Conservation (phyloP, 1,139 yeast genomes). For the Yamadazyma triangularis region DNA sequence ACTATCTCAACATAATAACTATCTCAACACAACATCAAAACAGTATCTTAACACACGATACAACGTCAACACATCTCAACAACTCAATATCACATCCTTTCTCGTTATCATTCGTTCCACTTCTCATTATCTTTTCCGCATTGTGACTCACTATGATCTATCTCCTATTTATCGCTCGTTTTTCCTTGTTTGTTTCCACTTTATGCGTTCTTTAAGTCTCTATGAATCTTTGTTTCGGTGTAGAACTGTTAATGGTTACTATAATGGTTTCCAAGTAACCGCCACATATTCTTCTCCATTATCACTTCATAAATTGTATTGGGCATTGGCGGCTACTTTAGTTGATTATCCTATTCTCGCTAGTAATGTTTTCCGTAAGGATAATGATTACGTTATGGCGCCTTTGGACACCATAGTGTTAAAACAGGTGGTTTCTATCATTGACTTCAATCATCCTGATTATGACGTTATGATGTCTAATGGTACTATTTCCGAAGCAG, state of each 20-base stretch:
- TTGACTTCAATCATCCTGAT: constrained; percentile 6
- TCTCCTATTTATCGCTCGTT: too few species aligned
- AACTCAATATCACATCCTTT: too few species aligned
- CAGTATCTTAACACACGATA: too few species aligned
- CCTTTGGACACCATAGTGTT: constrained; percentile 21
- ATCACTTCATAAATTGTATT: constrained; percentile 14
- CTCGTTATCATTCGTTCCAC: too few species aligned
- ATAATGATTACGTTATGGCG: constrained; percentile 13
- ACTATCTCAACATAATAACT: too few species aligned
- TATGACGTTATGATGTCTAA: constrained; percentile 11
- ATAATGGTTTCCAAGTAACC: constrained; percentile 31
- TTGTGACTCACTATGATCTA: too few species aligned
- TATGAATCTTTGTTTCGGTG: constrained; percentile 36
- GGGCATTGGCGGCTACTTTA: constrained; percentile 29
- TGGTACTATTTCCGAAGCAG: constrained; percentile 22
- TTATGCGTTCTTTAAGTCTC: constrained; percentile 22
- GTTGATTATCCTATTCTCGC: constrained; percentile 32
- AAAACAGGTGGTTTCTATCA: constrained; percentile 21
- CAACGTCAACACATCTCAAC: too few species aligned
- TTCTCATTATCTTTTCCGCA: too few species aligned
- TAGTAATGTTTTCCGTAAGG: constrained; percentile 23
- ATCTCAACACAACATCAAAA: too few species aligned
- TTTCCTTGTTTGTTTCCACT: too few species aligned
- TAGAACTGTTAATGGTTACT: constrained; percentile 26
- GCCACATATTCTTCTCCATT: constrained; percentile 27